phyloP scores from a whole-genome alignment of 208 protist species.

The Trypanosoma conorhini region DNA sequence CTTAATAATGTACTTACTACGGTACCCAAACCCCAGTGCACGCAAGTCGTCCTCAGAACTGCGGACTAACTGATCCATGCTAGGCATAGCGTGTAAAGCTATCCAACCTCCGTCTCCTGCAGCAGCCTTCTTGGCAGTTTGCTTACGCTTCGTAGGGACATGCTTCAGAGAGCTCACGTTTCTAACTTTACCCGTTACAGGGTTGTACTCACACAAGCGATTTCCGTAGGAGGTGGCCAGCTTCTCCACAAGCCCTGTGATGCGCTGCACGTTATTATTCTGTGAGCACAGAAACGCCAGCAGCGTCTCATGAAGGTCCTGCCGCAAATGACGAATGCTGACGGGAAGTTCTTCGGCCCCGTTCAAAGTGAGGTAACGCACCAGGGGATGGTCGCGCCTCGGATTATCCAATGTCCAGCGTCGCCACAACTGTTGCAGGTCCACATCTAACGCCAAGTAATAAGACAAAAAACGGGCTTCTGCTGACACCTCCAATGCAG shows the following conservation, averaged over 20 bases:
- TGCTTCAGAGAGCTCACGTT: neutral
- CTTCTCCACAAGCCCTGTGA: conserved; percentile 57
- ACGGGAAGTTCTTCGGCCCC: conserved; percentile 11
- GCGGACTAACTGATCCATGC: conserved; percentile 36
- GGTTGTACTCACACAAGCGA: conserved; percentile 52
- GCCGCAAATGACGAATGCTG: conserved; percentile 57
- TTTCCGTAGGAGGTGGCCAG: conserved; percentile 46
- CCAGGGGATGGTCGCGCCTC: conserved; percentile 53
- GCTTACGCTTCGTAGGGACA: neutral
- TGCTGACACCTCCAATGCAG: neutral
- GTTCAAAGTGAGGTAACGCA: conserved; percentile 27
- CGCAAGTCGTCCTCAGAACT: conserved; percentile 44
- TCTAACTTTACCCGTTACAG: conserved; percentile 35
- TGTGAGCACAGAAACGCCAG: conserved; percentile 82
- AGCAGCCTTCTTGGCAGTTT: neutral
- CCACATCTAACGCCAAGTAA: conserved; percentile 73
- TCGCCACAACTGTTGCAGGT: conserved; percentile 50
- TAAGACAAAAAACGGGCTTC: conserved; percentile 44
- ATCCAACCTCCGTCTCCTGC: conserved; percentile 29
- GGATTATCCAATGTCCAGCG: conserved; percentile 57
- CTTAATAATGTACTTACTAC: conserved; percentile 66
- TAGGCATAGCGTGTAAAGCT: conserved; percentile 51
- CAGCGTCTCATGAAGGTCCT: conserved; percentile 76
- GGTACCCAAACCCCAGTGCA: conserved; percentile 67
- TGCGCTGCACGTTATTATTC: conserved; percentile 82